Base-by-base conservation (phyloP, 2,329 filamentous ascomycete genomes). In the Chrysosporium keratinophilum region DNA sequence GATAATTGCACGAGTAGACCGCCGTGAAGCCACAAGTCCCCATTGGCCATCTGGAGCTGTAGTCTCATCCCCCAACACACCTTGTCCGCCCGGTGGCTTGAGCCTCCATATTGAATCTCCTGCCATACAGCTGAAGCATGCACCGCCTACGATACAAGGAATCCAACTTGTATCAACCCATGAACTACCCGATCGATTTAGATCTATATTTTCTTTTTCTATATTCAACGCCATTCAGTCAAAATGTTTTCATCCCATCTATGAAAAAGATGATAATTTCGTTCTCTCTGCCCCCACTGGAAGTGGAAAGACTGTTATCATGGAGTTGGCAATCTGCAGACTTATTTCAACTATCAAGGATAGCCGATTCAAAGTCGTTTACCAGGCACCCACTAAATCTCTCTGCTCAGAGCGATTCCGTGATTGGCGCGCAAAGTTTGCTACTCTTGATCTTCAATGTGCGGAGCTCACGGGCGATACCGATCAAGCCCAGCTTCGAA, bases 381-480 rank as follows among this genome's bases (percentile, higher is more conserved):
- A 94, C 62, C 85, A 88, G 68, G 88, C 88, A 10, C 88, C 88
- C 0, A 91, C 86, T 0, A 94, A 93, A 60, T 86, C 88, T 0
- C 74, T 94, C 1, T 95, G 88, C 63, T 78, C 84, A 0, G 88
- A 95, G 64, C 75, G 86, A 37, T 78, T 84, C 49, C 78, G 79
- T 47, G 88, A 94, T 61, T 95, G 88, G 88, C 77, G 81, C 56
- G 75, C 73, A 46, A 93, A 89, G 62, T 91, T 94, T 63, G 74
- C 73, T 20, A 72, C 78, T 12, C 71, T 93, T 55, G 81, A 80
- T 17, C 69, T 93, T 12, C 74, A 79, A 55, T 88, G 85, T 64
- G 82, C 83, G 2, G 87, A 93, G 65, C 75, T 94, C 54, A 95
- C 88, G 2, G 88, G 88, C 1, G 88, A 94, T 64, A 90, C 86